These are phyloP conservation scores for Hylodesmum podocarpum DNA, from an alignment of 306 rosid species.

Conservation along the genomic window DNA sequence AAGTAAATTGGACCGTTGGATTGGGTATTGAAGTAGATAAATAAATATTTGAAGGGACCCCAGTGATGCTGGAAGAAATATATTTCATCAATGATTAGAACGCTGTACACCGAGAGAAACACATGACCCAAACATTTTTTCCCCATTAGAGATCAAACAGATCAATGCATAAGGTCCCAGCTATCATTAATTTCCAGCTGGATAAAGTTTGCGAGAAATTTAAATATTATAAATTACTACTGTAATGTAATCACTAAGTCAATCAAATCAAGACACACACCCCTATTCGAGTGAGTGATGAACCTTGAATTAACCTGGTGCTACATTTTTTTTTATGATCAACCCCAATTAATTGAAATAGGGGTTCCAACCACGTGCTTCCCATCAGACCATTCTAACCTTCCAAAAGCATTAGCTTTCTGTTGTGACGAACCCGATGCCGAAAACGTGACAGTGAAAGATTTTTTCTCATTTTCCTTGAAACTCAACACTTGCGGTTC, in stretches of 20 bases:
- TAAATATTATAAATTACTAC: not conserved
- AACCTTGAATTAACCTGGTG: conserved; percentile 10
- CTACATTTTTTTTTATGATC: not conserved
- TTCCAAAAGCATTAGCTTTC: conserved; percentile 44
- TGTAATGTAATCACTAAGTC: not conserved
- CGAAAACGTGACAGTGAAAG: conserved; percentile 57
- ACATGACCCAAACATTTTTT: not conserved
- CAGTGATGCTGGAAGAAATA: not conserved
- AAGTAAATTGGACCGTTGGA: not conserved
- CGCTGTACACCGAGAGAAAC: conserved; percentile 16
- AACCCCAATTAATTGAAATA: conserved; percentile 46
- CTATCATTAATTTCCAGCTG: conserved; percentile 10
- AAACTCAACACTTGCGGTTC: conserved; percentile 70
- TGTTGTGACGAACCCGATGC: conserved; percentile 32
- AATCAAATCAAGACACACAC: conserved; percentile 49
- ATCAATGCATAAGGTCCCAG: conserved; percentile 8
- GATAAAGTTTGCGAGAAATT: conserved; percentile 5
- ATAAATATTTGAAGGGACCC: not conserved
- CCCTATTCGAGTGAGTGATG: conserved; percentile 48
- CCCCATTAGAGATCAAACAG: conserved; percentile 22
- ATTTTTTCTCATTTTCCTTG: conserved; percentile 60
- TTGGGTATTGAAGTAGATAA: not conserved
- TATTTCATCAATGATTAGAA: conserved; percentile 12
- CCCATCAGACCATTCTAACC: conserved; percentile 81
- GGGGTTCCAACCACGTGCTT: conserved; percentile 76